Evolutionary conservation across 78 protist species (phyloP), one percentile per base, ranked within the genome.

Genomic region (Cavenderia fasciculata): DNA sequence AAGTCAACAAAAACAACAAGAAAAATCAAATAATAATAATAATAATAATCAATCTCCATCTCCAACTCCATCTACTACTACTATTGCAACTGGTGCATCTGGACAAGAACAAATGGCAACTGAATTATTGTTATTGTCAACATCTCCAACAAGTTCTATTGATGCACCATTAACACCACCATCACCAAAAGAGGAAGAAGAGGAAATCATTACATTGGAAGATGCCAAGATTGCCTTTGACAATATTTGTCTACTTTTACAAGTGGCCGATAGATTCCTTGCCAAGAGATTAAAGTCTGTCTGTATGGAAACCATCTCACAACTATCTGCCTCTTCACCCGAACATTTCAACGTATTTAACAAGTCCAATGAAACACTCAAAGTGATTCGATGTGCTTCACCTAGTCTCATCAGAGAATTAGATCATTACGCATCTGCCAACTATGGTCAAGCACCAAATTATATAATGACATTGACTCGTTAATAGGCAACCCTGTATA

Each of bases 261-360:
- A 87, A 57, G 86, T 87, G 10, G 57, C 87, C 0, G 93, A 87
- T 51, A 43, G 72, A 19, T 73, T 87, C 76, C 33, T 57, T 25
- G 76, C 70, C 41, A 68, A 54, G 44, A 16, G 93, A 41, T 65
- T 87, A 59, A 73, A 87, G 71, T 29, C 86, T 38, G 31, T 77
- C 51, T 87, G 93, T 63, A 47, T 87, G 70, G 93, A 87, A 44
- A 68, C 90, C 12, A 69, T 41, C 23, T 4, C 57, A 23, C 38
- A 69, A 7, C 6, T 46, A 14, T 69, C 52, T 23, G 46, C 57
- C 12, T 6, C 8, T 59, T 7, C 7, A 4, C 57, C n/a, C 1
- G 31, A 54, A 27, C 1, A 31, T 10, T 77, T 77, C 40, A 27
- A 54, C 36, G 43, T 47, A 10, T 68, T 68, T 44, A 68, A 68